Evolutionary conservation across 768 basidiomycete species (phyloP).

Genomic region (Leccinum broughii): DNA sequence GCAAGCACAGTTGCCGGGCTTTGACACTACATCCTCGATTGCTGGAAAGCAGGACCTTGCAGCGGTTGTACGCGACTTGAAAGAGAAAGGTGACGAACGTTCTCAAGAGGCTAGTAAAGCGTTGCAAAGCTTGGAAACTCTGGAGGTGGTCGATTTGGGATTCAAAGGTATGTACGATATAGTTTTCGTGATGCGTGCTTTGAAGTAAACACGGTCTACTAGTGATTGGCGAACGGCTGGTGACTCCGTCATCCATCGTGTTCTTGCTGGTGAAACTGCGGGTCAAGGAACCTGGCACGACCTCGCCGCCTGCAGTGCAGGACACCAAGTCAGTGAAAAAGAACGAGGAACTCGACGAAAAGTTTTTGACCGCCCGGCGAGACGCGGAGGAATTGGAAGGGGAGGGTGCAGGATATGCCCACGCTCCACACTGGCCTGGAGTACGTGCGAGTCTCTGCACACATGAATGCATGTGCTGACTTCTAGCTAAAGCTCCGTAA

Average conservation of each 20-base stretch:
- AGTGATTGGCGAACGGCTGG: constrained; percentile 90
- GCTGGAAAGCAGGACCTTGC: constrained; percentile 24
- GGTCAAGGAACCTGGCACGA: constrained; percentile 53
- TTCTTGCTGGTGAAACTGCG: constrained; percentile 84
- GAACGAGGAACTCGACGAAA: constrained; percentile 65
- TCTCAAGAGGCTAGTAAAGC: constrained; percentile 47
- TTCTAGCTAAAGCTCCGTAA: constrained; percentile 64
- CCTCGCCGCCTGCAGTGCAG: constrained; percentile 31
- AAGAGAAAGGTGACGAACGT: constrained; percentile 19
- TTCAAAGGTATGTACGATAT: constrained; percentile 70
- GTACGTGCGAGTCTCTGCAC: constrained; percentile 44
- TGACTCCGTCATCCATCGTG: constrained; percentile 88
- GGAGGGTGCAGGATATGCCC: constrained; percentile 60
- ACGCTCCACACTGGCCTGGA: constrained; percentile 91
- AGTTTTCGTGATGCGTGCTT: background rate
- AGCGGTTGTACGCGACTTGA: constrained; percentile 17
- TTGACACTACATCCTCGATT: constrained; percentile 44
- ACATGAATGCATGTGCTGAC: background rate
- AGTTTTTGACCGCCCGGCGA: constrained; percentile 62
- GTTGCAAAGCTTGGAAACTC: constrained; percentile 65
- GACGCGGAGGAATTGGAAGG: constrained; percentile 64
- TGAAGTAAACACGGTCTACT: constrained; percentile 6
- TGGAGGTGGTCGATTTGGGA: constrained; percentile 77
- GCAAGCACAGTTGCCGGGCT: constrained; percentile 78
- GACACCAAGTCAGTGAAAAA: constrained; percentile 45